phyloP scores from a whole-genome alignment of 176 grass and related monocot genomes.

The Bolboschoenus planiculmis region DNA sequence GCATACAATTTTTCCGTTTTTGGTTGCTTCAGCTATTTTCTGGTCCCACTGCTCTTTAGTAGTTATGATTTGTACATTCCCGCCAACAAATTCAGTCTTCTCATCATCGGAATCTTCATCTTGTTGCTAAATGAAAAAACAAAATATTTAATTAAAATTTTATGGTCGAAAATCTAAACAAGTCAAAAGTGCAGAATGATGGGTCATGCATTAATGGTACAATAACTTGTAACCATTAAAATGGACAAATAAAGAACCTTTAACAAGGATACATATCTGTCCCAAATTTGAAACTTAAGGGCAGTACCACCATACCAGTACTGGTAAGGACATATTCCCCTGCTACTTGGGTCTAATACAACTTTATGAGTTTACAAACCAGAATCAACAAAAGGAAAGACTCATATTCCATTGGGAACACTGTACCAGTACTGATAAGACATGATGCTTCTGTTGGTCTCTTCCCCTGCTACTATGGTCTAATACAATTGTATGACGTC shows the following conservation, averaged over 20 bases:
- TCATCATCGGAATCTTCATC: constrained; percentile 35
- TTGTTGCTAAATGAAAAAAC: constrained; percentile 31
- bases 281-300: not conserved
- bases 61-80: constrained; percentile 73
- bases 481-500: too few species aligned
- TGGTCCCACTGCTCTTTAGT: constrained; percentile 84
- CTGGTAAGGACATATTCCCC: not conserved
- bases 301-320: not conserved
- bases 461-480: too few species aligned
- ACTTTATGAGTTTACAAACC: not conserved
- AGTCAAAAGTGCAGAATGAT: not conserved
- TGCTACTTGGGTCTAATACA: not conserved
- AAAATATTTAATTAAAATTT: not conserved
- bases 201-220: not conserved
- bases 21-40: constrained; percentile 80
- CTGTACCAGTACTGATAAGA: not conserved
- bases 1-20: constrained; percentile 82
- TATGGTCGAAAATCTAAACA: not conserved
- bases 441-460: too few species aligned
- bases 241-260: not conserved
- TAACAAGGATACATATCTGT: not conserved
- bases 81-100: constrained; percentile 64
- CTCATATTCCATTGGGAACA: not conserved
- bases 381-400: not conserved
- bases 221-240: not conserved